Base-by-base conservation (phyloP, 1,139 yeast genomes). In the Protomyces gravidus region DNA sequence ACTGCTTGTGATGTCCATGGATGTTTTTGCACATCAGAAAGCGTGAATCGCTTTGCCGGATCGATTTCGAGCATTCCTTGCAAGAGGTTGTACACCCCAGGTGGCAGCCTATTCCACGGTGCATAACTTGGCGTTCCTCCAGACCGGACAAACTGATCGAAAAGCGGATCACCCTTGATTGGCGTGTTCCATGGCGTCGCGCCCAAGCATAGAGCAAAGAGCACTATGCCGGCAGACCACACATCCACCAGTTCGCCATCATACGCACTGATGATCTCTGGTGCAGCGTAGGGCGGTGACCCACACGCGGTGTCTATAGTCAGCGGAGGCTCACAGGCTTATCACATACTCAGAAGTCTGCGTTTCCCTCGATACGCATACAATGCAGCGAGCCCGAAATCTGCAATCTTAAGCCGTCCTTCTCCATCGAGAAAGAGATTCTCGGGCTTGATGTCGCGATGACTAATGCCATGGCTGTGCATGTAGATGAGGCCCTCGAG, bases 381-480 rank as follows among this genome's bases (percentile, higher is more conserved):
- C 23, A 81, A 79, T 30, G 84, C 77, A 0, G 88, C 86, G 11
- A 84, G 70, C 0, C 89, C 89, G 70, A 84, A 84, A 69, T 84
- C 89, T 1, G 86, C 83, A 17, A 84, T 70, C 67, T 84, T 83
- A 64, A 84, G 70, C 67, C 85, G 85, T 3, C 82, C 83, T 59
- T 80, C 80, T 28, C 74, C 74, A 68, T 89, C 96, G 19, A 89
- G 73, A 33, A 89, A 75, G n/a, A 89, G 81, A 68, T 89, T 89
- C 68, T 89, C 96, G 0, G 96, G 96, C 68, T 89, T 89, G 61
- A 89, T 86, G 69, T 89, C 67, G 64, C 96, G 72, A 73, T 89
- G 96, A 3, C 94, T 90, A 46, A 89, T 85, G 56, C 92, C 89
- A 55, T 78, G 79, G 2, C 78, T 75, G 69, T 89, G 96, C 45